Conservation (phyloP, 305 asterid genomes). For the Fraxinus velutina region DNA sequence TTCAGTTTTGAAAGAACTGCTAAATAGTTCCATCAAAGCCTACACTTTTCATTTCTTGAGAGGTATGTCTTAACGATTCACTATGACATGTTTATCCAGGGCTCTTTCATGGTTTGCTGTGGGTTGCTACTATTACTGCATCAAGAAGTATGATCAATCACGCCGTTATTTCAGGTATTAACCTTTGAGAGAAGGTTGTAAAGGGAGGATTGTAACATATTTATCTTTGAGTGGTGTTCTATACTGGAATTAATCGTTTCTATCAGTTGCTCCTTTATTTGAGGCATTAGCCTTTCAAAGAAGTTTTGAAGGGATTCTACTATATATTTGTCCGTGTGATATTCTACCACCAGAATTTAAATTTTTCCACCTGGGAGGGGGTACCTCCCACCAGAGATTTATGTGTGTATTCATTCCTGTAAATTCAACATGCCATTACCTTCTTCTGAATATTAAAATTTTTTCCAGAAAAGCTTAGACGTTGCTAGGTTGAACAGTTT, state of each 20-base stretch:
- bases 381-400: not conserved
- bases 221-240: slow-evolving; percentile 14
- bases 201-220: slow-evolving; percentile 9
- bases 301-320: not conserved
- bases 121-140: slow-evolving; percentile 95
- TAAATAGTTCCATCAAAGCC: not conserved
- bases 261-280: not conserved
- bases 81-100: slow-evolving; percentile 47
- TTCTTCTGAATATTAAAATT: not conserved
- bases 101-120: slow-evolving; percentile 98
- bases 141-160: slow-evolving; percentile 85
- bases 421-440: not conserved
- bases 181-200: not conserved
- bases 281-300: not conserved
- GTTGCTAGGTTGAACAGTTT: not conserved
- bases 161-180: slow-evolving; percentile 93
- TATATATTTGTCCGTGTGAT: not conserved
- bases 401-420: not conserved
- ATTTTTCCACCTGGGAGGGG: not conserved
- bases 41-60: slow-evolving; percentile 9
- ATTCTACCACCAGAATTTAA: not conserved
- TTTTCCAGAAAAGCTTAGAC: not conserved
- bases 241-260: not conserved
- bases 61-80: slow-evolving; percentile 23
- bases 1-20: slow-evolving; percentile 9